phyloP scores from a whole-genome alignment of 2,329 filamentous ascomycete genomes.

The Rhexocercosporidium sp. region DNA sequence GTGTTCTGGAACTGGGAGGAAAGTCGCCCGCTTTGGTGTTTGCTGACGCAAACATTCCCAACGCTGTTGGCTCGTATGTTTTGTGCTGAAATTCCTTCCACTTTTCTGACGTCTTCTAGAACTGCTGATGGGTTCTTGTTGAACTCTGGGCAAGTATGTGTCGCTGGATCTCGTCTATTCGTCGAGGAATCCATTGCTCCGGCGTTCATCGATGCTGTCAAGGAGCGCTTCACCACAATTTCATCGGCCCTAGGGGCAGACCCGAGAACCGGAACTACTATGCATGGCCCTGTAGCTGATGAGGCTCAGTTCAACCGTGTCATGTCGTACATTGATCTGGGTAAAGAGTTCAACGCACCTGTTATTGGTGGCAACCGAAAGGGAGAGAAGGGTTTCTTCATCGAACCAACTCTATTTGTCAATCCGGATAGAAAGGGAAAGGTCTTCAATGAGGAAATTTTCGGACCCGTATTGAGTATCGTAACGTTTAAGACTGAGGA shows the following conservation, averaged over 20 bases:
- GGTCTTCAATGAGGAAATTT: slow-evolving; percentile 74
- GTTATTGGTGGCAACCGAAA: slow-evolving; percentile 66
- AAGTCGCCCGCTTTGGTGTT: slow-evolving; percentile 51
- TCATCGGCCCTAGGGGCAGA: slow-evolving; percentile 17
- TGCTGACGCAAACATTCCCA: slow-evolving; percentile 49
- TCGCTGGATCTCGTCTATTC: slow-evolving; percentile 74
- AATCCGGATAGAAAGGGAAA: slow-evolving; percentile 69
- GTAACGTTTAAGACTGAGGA: slow-evolving; percentile 71
- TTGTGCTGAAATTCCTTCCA: slow-evolving; percentile 21
- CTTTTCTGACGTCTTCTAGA: slow-evolving; percentile 38
- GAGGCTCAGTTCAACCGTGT: slow-evolving; percentile 67
- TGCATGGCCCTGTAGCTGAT: slow-evolving; percentile 62
- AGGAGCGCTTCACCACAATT: slow-evolving; percentile 14
- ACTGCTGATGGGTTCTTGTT: slow-evolving; percentile 59
- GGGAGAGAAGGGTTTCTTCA: slow-evolving; percentile 69
- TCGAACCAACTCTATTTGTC: slow-evolving; percentile 72
- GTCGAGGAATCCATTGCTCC: slow-evolving; percentile 63
- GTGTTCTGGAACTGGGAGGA: slow-evolving; percentile 50
- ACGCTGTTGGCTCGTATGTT: slow-evolving; percentile 48
- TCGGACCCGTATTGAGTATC: slow-evolving; percentile 70
- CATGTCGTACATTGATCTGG: slow-evolving; percentile 65
- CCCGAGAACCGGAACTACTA: slow-evolving; percentile 50
- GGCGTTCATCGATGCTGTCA: slow-evolving; percentile 57
- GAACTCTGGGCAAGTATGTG: slow-evolving; percentile 76
- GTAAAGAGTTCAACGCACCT: slow-evolving; percentile 64